Base-by-base conservation (phyloP, 1,139 yeast genomes). In the Saccharomyces hybrid region DNA sequence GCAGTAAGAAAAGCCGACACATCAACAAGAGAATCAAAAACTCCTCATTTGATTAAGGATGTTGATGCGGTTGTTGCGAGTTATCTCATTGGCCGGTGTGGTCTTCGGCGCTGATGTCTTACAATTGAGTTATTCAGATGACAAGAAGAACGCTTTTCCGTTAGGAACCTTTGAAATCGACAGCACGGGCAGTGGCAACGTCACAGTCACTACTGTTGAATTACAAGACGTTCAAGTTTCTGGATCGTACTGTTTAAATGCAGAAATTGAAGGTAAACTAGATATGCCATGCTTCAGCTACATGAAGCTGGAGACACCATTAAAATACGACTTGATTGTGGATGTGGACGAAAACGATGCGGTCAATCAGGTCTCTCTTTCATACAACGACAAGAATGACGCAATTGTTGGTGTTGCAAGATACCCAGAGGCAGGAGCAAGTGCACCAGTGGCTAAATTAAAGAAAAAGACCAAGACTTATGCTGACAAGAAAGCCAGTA, bases 401-500 rank as follows among this genome's bases (percentile, higher is more conserved):
- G 65, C 61, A 9, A 59, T 61, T 24, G 51, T 31, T 11, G 59
- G 63, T 2, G 47, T 48, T 6, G 53, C 59, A 5, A 53, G 59
- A 49, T 54, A 50, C 3, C 60, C 67, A n/a, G 49, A 28, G 1
- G 46, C 29, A 9, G 70, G 65, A 2, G 64, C 65, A 26, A 51
- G 55, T 16, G 61, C 68, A 9, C 58, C 61, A 19, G 62, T 63
- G 2, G 55, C 56, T 32, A 58, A 61, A 53, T 54, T 67, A 50
- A 65, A 62, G 53, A 68, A 65, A 54, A 53, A 54, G 9, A 67
- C 71, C 2, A 62, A 65, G 58, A 68, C 71, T 2, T 68, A 68
- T 51, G 64, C 67, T 16, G 67, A 64, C 34, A 64, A 61, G 58
- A 65, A 60, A 49, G 63, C 59, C 21, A 62, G 51, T 28, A 48